Percentiles rank a stretch among this genome's conserved stretches.
Conservation (phyloP, 768 basidiomycete species). For the Pleurotus tuber-regium region DNA sequence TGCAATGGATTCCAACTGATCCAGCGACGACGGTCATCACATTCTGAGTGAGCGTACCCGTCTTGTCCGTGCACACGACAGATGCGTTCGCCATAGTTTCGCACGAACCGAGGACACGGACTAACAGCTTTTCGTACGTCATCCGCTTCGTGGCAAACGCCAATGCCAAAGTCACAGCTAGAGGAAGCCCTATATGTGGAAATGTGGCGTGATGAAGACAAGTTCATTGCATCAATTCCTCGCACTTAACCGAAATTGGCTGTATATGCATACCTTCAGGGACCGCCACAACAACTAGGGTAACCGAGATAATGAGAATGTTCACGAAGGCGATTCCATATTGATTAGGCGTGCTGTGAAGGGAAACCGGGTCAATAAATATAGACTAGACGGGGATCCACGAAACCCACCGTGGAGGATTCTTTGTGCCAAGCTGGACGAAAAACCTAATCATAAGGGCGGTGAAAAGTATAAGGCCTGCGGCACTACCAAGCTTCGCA, state of each 20-base stretch:
- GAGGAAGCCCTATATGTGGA: constrained; percentile 65
- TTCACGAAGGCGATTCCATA: constrained; percentile 91
- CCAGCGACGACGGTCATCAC: constrained; percentile 96
- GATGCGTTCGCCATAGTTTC: constrained; percentile 99
- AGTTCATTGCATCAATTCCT: constrained; percentile 3
- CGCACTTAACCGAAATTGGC: neutral
- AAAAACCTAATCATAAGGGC: constrained; percentile 94
- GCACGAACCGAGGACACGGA: constrained; percentile 93
- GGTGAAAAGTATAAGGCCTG: constrained; percentile 78
- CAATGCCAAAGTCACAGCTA: constrained; percentile 81
- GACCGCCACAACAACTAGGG: constrained; percentile 55
- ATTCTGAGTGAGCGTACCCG: constrained; percentile 95
- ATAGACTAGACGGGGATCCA: neutral
- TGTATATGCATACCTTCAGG: constrained; percentile 36
- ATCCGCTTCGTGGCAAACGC: constrained; percentile 99
- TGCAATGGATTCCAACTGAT: constrained; percentile 89
- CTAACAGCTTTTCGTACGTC: constrained; percentile 92
- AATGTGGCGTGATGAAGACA: constrained; percentile 4
- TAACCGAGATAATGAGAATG: constrained; percentile 93
- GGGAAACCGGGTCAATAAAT: neutral
- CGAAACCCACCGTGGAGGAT: constrained; percentile 51
- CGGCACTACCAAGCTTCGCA: constrained; percentile 82
- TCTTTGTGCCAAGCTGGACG: constrained; percentile 69
- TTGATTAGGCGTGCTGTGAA: constrained; percentile 59
- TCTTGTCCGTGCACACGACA: constrained; percentile 95